phyloP scores from a whole-genome alignment of 1,139 yeast genomes.

The Taphrina wiesneri region DNA sequence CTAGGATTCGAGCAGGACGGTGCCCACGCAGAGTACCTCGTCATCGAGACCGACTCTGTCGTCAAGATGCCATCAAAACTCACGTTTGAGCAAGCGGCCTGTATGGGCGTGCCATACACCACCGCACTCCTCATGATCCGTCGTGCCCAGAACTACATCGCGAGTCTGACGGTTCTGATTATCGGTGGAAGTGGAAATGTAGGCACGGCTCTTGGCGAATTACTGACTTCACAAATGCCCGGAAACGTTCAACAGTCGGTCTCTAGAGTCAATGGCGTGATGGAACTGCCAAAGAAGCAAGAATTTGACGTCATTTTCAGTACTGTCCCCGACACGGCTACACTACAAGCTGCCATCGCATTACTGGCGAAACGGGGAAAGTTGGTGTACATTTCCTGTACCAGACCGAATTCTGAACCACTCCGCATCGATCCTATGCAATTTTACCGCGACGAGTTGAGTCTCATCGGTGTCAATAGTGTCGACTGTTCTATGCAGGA shows the following conservation, averaged over 20 bases:
- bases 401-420: background rate
- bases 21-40: conserved; percentile 13
- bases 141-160: background rate
- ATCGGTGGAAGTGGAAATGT: conserved; percentile 11
- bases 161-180: background rate
- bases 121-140: conserved; percentile 17
- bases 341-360: background rate
- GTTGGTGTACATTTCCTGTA: background rate
- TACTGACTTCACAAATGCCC: background rate
- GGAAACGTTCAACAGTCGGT: background rate
- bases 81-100: background rate
- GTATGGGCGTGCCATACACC: conserved; percentile 2
- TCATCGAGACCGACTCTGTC: background rate
- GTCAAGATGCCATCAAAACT: background rate
- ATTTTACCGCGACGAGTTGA: conserved; percentile 2
- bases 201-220: background rate
- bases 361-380: background rate
- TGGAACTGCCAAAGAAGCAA: background rate
- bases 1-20: conserved; percentile 13
- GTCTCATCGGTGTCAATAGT: conserved; percentile 4
- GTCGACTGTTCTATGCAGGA: background rate
- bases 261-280: background rate
- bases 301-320: conserved; percentile 4
- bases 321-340: conserved; percentile 1
- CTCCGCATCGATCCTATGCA: background rate